phyloP scores from a whole-genome alignment of 306 rosid genomes.

The Acacia confusa region DNA sequence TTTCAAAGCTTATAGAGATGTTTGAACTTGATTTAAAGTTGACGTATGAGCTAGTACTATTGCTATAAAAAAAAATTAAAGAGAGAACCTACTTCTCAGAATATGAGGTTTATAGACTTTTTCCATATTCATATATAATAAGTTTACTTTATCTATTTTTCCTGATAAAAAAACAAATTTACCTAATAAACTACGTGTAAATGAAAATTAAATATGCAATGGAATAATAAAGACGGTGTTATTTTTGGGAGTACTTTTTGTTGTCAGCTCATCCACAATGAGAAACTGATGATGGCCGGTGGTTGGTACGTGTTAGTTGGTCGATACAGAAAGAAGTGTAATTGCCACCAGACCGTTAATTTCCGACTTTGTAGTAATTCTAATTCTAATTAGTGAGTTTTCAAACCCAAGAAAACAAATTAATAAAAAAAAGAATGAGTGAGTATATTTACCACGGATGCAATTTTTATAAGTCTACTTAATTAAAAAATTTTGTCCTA shows the following conservation, averaged over 20 bases:
- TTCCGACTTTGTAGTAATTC: slow-evolving; percentile 1
- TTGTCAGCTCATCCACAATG: neutral
- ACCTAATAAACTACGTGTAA: neutral
- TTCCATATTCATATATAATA: neutral
- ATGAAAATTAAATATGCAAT: neutral
- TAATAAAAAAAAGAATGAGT: too few relatives aligned
- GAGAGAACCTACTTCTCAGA: neutral
- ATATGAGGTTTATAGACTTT: neutral
- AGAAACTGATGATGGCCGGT: slow-evolving; percentile 24
- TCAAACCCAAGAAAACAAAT: neutral
- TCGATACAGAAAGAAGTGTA: neutral
- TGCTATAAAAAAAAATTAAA: neutral
- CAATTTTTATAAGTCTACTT: too few relatives aligned
- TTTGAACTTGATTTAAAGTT: neutral
- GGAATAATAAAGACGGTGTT: neutral
- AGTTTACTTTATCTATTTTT: neutral
- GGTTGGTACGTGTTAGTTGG: slow-evolving; percentile 14
- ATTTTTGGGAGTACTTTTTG: neutral
- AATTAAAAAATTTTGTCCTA: too few relatives aligned
- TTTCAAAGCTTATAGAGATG: neutral
- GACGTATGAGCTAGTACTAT: neutral
- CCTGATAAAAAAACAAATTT: neutral
- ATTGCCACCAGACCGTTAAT: slow-evolving; percentile 7
- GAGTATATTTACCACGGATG: too few relatives aligned
- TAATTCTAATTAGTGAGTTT: too few relatives aligned